Percentiles rank a stretch among this genome's conserved stretches.
Conservation (phyloP, 306 rosid genomes). For the Sesbania bispinosa region DNA sequence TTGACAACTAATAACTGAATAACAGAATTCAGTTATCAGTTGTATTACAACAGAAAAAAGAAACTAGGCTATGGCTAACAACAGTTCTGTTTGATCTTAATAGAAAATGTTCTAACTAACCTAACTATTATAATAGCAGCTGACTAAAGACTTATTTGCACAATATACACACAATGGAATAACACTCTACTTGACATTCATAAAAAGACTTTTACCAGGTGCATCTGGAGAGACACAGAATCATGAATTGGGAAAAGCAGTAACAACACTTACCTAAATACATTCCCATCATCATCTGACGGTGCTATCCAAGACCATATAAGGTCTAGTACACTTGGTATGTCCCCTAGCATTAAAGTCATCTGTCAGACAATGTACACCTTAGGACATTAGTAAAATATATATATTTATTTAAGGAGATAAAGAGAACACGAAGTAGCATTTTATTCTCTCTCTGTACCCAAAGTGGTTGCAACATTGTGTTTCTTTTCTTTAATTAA, state of each 20-base stretch:
- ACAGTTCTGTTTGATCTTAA: too few species aligned
- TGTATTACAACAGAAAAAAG: too few species aligned
- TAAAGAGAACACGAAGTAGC: background rate
- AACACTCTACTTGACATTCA: too few species aligned
- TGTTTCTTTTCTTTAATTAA: background rate
- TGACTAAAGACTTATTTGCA: too few species aligned
- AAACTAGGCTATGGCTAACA: too few species aligned
- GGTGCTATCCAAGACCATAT: conserved; percentile 99
- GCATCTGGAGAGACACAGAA: background rate
- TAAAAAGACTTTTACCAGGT: background rate
- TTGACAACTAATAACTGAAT: too few species aligned
- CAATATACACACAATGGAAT: too few species aligned
- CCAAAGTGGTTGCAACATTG: background rate
- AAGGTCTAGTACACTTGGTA: conserved; percentile 82
- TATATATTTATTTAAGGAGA: background rate
- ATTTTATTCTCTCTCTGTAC: background rate
- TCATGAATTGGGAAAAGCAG: conserved; percentile 21
- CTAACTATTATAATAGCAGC: too few species aligned
- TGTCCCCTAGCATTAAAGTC: conserved; percentile 85
- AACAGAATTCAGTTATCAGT: too few species aligned
- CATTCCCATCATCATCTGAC: conserved; percentile 66
- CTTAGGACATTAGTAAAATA: conserved; percentile 26
- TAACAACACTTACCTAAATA: conserved; percentile 55
- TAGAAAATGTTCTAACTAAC: too few species aligned
- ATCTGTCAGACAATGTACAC: conserved; percentile 50